A percentile compares a stretch with the other conserved stretches of the same genome.
phyloP scores from a whole-genome alignment of 208 protist genomes.

The Wallacemonas sp. region DNA sequence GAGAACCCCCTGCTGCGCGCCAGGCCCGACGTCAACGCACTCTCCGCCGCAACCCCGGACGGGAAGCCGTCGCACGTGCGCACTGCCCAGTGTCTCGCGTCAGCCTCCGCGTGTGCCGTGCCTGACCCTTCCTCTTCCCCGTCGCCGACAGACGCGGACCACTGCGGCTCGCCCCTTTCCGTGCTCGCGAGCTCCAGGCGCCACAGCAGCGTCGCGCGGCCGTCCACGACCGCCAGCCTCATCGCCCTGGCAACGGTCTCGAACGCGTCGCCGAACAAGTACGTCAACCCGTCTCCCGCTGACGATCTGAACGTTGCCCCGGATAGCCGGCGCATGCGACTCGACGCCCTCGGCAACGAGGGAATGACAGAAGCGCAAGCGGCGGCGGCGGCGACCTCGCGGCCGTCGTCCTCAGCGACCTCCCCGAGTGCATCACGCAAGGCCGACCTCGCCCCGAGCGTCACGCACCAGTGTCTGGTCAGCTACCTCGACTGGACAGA shows the following conservation, averaged over 20 bases:
- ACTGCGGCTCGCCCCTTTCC: not conserved
- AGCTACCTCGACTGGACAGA: conserved; percentile 13
- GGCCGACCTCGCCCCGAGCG: conserved; percentile 9
- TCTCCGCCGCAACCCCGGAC: not conserved
- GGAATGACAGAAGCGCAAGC: too few relatives aligned
- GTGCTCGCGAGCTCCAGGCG: not conserved
- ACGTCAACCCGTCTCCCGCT: conserved; percentile 2
- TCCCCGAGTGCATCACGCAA: conserved; percentile 3
- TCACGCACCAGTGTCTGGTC: conserved; percentile 11
- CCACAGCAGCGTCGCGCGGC: not conserved
- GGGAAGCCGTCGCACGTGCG: conserved; percentile 7
- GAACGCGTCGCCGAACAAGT: conserved; percentile 6
- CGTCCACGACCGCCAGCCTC: conserved; percentile 9
- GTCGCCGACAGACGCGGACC: too few relatives aligned
- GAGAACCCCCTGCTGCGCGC: conserved; percentile 8
- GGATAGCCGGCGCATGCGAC: too few relatives aligned
- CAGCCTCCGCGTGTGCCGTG: not conserved
- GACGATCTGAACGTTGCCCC: not conserved
- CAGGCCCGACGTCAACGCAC: not conserved
- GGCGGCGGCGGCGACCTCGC: not conserved
- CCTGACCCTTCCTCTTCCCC: too few relatives aligned
- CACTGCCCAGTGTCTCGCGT: not conserved
- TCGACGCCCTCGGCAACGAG: too few relatives aligned
- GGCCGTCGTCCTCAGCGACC: too few relatives aligned
- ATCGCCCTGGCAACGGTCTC: conserved; percentile 8